A percentile compares a stretch with the other conserved stretches of the same genome.
Evolutionary conservation across 2,329 filamentous ascomycete species (phyloP).

Genomic region (Colletotrichum gigasporum): DNA sequence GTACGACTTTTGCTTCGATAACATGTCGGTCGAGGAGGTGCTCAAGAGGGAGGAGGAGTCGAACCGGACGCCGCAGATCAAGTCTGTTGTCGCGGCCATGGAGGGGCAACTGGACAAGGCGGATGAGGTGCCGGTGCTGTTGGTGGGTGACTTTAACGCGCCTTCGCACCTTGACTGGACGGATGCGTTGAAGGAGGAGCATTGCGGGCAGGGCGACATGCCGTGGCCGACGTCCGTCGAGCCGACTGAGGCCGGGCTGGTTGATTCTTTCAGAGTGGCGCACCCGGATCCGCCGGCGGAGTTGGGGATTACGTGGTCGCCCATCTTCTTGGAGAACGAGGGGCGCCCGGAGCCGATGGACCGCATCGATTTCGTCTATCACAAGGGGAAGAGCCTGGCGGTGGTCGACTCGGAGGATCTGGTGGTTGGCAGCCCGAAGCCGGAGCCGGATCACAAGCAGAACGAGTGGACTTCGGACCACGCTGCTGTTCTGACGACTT

Average conservation of each 20-base stretch:
- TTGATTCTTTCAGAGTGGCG: slow-evolving; percentile 50
- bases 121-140: slow-evolving; percentile 44
- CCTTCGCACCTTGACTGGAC: slow-evolving; percentile 55
- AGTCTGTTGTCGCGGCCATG: slow-evolving; percentile 45
- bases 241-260: slow-evolving; percentile 45
- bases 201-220: slow-evolving; percentile 47
- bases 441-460: slow-evolving; percentile 43
- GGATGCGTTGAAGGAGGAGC: slow-evolving; percentile 40
- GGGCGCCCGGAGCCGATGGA: slow-evolving; percentile 47
- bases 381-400: slow-evolving; percentile 43
- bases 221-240: slow-evolving; percentile 50
- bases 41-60: slow-evolving; percentile 46
- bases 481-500: neutral
- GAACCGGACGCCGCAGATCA: slow-evolving; percentile 47
- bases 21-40: slow-evolving; percentile 43
- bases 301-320: slow-evolving; percentile 52
- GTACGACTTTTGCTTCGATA: slow-evolving; percentile 52
- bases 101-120: slow-evolving; percentile 40
- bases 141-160: slow-evolving; percentile 54
- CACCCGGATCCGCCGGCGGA: slow-evolving; percentile 45
- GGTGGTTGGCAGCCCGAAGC: slow-evolving; percentile 45
- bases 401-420: slow-evolving; percentile 41
- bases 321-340: slow-evolving; percentile 45
- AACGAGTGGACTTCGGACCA: slow-evolving; percentile 56
- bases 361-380: slow-evolving; percentile 53